Conservation (phyloP, 2,329 filamentous ascomycete genomes). For the Colletotrichum tamarilloi region DNA sequence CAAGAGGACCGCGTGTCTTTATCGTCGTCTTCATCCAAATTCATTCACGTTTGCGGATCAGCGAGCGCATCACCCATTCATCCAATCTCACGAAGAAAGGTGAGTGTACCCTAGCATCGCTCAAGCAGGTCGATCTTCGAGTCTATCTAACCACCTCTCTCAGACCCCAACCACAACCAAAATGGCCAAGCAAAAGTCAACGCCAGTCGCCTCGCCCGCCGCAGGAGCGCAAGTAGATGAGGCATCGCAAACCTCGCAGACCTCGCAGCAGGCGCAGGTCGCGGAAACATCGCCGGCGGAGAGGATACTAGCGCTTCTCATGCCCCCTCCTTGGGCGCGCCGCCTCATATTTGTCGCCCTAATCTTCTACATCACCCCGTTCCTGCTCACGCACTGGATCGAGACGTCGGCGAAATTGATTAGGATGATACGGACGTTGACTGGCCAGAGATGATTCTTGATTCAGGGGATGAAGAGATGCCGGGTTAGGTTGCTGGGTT, state of each 20-base stretch:
- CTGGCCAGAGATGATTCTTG: background rate
- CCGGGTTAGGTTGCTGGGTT: background rate
- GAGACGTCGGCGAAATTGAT: background rate
- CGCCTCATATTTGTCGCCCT: background rate
- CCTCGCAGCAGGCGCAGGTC: background rate
- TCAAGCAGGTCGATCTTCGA: background rate
- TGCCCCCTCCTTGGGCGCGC: constrained; percentile 1
- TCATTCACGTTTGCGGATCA: background rate
- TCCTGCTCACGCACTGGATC: background rate
- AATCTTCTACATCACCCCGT: constrained; percentile 1
- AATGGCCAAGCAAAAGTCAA: background rate
- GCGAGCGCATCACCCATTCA: background rate
- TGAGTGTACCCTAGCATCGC: background rate
- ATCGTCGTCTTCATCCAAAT: background rate
- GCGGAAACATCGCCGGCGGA: background rate
- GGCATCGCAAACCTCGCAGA: background rate
- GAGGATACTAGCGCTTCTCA: background rate
- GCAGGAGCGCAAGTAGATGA: background rate
- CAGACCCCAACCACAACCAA: background rate
- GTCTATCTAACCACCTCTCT: background rate
- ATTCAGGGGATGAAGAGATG: background rate
- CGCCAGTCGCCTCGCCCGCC: background rate
- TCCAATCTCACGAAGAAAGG: background rate
- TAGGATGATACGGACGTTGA: background rate
- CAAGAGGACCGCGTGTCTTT: background rate